A percentile compares a stretch with the other conserved stretches of the same genome.
Conservation (phyloP, 306 rosid species). For the Geum urbanum region DNA sequence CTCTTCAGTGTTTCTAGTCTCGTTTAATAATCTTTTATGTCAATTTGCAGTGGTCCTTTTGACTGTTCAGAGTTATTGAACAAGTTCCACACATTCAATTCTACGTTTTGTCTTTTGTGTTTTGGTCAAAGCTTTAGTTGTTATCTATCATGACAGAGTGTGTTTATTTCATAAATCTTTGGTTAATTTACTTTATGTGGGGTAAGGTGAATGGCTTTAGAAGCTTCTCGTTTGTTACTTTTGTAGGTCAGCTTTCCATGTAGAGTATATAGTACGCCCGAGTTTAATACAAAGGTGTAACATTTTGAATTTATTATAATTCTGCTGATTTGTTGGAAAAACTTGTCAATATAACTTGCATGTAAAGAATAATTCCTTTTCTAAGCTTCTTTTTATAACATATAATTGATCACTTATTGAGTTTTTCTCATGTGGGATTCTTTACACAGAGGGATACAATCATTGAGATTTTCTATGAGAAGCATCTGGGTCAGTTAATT, state of each 20-base stretch:
- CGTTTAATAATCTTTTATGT: background rate
- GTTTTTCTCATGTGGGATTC: slow-evolving; percentile 18
- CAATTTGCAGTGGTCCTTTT: background rate
- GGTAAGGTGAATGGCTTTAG: background rate
- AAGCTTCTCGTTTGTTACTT: slow-evolving; percentile 1
- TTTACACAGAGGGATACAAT: slow-evolving; percentile 73
- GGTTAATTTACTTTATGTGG: background rate
- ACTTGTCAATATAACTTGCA: slow-evolving; percentile 51
- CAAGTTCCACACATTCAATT: background rate
- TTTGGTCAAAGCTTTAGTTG: background rate
- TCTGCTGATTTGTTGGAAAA: slow-evolving; percentile 55
- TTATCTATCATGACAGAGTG: background rate
- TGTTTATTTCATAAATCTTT: background rate
- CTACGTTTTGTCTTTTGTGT: background rate
- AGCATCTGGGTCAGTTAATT: slow-evolving; percentile 74
- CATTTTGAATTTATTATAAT: slow-evolving; percentile 47
- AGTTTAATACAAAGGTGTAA: slow-evolving; percentile 47
- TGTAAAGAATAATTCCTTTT: slow-evolving; percentile 29
- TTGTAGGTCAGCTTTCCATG: slow-evolving; percentile 18
- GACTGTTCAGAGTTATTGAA: background rate
- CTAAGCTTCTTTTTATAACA: slow-evolving; percentile 12
- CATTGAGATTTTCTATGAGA: slow-evolving; percentile 85
- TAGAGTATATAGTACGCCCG: slow-evolving; percentile 26
- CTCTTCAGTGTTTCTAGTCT: background rate
- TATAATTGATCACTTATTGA: slow-evolving; percentile 25